Base-by-base conservation (phyloP, 2,329 filamentous ascomycete species). In the Monilinia aucupariae region DNA sequence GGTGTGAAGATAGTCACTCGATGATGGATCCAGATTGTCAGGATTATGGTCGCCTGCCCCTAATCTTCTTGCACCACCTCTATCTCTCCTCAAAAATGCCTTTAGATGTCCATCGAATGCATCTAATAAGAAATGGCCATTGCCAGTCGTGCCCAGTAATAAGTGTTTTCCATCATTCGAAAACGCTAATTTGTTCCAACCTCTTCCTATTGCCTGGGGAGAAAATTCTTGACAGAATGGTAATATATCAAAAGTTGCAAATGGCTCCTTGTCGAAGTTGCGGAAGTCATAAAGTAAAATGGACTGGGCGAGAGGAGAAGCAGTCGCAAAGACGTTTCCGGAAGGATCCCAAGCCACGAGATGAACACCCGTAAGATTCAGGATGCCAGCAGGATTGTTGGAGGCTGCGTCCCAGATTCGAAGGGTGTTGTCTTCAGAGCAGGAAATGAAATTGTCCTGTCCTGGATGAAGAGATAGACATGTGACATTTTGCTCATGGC, bases 131-230 rank as follows among this genome's bases (percentile, higher is more conserved):
- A 94, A 96, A 75, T 99, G 94, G 0, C 92, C 91, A 59, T 82
- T 82, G 8, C 90, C 91, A 55, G 88, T 90, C 2, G 93, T 97
- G 17, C 90, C 90, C 22, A 99, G 76, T 6, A 99, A 81, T 54
- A 99, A 77, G 65, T 85, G 85, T 72, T 96, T 96, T 22, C 94
- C 94, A 71, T 99, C 94, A 71, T 99, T 99, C 64, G 91, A 94
- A 74, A 99, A 97, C 71, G 96, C 92, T 49, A 99, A 81, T 69
- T 89, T 92, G 1, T 90, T 94, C 94, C 94, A 99, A 13, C 87
- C 87, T 59, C 82, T 82, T 65, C 84, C 78, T 1, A 82, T 76
- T 59, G 64, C 59, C 68, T 79, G 55, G 75, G 82, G 65, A 75
- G 81, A 70, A 17, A 61, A 43, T 45, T 89, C 85, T 54, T 87